Evolutionary conservation across 768 basidiomycete species (phyloP).

Genomic region (Tephrocybe rancida): DNA sequence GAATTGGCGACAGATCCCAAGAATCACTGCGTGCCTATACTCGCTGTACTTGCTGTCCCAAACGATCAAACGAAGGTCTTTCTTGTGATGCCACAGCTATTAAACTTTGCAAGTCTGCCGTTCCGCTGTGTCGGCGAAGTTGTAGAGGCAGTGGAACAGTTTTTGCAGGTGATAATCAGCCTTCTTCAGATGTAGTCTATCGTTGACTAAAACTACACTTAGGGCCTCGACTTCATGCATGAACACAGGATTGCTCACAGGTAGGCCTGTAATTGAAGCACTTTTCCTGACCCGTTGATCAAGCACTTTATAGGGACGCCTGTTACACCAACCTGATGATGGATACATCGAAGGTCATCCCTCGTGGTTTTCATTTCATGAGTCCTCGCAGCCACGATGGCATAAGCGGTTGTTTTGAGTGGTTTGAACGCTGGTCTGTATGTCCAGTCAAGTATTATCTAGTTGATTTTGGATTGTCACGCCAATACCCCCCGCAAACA

Average conservation of each 20-base stretch:
- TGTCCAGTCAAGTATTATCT: slow-evolving; percentile 11
- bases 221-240: slow-evolving; percentile 6
- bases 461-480: slow-evolving; percentile 3
- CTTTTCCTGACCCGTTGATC: neutral
- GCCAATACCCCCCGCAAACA: neutral
- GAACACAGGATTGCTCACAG: slow-evolving; percentile 1
- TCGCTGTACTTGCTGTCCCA: slow-evolving; percentile 23
- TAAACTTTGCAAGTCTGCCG: slow-evolving; percentile 15
- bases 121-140: slow-evolving; percentile 26
- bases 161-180: slow-evolving; percentile 17
- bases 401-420: neutral
- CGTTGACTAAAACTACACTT: neutral
- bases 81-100: slow-evolving; percentile 23
- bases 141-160: slow-evolving; percentile 21
- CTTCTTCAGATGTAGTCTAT: neutral
- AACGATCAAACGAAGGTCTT: slow-evolving; percentile 11
- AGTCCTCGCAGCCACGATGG: neutral
- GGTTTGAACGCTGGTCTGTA: neutral
- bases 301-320: neutral
- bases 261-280: neutral
- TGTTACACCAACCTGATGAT: neutral
- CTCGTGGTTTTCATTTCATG: neutral
- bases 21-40: slow-evolving; percentile 25
- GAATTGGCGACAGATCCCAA: slow-evolving; percentile 15
- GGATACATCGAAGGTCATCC: slow-evolving; percentile 1